Base-by-base conservation (phyloP, 371 early-diverging fungal species). In the Mucor mucedo region DNA sequence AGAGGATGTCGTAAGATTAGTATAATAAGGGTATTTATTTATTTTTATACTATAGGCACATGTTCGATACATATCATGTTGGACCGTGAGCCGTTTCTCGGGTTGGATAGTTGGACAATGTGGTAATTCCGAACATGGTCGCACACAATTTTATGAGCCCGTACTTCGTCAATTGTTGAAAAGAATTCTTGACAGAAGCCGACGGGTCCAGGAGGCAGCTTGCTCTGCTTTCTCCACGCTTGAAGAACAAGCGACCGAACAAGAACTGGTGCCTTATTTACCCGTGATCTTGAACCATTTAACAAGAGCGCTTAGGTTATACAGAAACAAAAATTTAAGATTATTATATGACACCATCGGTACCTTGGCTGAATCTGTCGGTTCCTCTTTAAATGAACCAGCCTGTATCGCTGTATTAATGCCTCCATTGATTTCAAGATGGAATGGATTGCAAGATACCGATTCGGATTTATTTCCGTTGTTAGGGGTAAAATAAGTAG, bases 161-260 rank as follows among this genome's bases (percentile, higher is more conserved):
- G 76, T 94, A 39, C 78, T 98, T 33, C 85, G 86, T n/a, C 92
- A 87, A 29, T 75, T 97, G 39, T 75, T 96, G 42, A 76, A 78
- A 40, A 86, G 88, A 60, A 84, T 94, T 60, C 86, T 94, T 58
- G 96, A 97, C 72, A 90, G 84, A 73, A 97, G 92, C 82, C 93
- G 94, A 79, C 85, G 93, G 27, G 98, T 98, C 4, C 98, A 98
- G 76, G 95, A 95, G 71, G 94, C 97, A 4, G 96, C 91, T 28
- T 97, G 97, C 83, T 91, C 92, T 63, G 96, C 97, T 0, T 89
- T 98, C 61, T 94, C 97, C 5, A 94, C 92, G 3, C 66, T 98
- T 40, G 95, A 95, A 76, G 97, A 96, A 76, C 90, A 90, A 49
- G 95, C 96, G 3, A 84, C 89, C 0, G 78, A 85, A 21, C 78